These are phyloP conservation scores for Exobasidium cylindrosporum DNA, from an alignment of 1,284 basidiomycete species.

Conservation along the genomic window DNA sequence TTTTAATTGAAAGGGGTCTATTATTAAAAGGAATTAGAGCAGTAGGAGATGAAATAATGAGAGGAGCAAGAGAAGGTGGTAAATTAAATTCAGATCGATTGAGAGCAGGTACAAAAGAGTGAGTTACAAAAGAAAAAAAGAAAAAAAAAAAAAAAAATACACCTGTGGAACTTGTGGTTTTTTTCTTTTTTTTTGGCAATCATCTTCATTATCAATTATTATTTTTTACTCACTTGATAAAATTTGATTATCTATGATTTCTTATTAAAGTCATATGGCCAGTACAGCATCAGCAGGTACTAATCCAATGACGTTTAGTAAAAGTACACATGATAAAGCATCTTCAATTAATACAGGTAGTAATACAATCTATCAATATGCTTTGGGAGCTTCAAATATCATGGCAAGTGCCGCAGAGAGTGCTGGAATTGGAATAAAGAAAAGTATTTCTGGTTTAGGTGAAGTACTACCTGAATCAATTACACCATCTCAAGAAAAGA, in stretches of 20 bases:
- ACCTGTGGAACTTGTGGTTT: too few relatives aligned
- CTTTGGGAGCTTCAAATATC: neutral
- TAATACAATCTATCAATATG: neutral
- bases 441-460: neutral
- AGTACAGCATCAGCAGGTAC: neutral
- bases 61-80: slow-evolving; percentile 5
- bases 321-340: neutral
- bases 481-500: neutral
- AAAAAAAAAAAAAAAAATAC: too few relatives aligned
- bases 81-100: neutral
- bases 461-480: neutral
- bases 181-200: too few relatives aligned
- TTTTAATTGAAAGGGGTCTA: slow-evolving; percentile 13
- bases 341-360: neutral
- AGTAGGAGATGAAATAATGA: slow-evolving; percentile 16
- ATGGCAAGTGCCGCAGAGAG: neutral
- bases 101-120: neutral
- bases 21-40: slow-evolving; percentile 15
- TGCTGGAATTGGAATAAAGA: neutral
- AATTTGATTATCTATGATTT: too few relatives aligned
- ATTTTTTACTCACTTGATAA: too few relatives aligned
- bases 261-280: neutral
- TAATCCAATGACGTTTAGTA: neutral
- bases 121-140: too few relatives aligned
- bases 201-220: too few relatives aligned